A percentile compares a stretch with the other conserved stretches of the same genome.
These are phyloP conservation scores for Ogataea henricii DNA, from an alignment of 805 yeast species.

Conservation along the genomic window DNA sequence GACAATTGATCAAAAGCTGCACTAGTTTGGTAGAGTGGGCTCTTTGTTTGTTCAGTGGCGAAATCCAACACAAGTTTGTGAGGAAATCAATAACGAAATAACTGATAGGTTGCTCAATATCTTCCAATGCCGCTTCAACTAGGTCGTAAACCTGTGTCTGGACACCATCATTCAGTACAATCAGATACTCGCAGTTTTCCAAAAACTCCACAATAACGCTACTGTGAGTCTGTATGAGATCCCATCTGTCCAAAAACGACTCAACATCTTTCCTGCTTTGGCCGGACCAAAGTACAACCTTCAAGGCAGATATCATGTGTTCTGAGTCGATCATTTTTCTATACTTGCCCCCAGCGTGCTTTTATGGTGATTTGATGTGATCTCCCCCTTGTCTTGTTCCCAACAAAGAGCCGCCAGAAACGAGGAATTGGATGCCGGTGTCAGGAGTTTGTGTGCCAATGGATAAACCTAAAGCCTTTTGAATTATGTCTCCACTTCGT, in stretches of 20 bases:
- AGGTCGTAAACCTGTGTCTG: conserved; percentile 4
- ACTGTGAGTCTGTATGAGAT: conserved; percentile 9
- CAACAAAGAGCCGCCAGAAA: not conserved
- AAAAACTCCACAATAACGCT: conserved; percentile 16
- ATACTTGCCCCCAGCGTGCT: too few relatives aligned
- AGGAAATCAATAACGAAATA: conserved; percentile 18
- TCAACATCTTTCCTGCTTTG: not conserved
- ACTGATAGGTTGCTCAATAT: conserved; percentile 3
- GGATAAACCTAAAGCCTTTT: not conserved
- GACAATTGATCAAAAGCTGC: conserved; percentile 12
- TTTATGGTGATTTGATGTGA: not conserved
- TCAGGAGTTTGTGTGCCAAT: not conserved
- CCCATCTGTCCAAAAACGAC: conserved; percentile 20
- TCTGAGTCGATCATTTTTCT: too few relatives aligned
- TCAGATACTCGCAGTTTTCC: conserved; percentile 9
- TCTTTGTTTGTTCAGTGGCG: conserved; percentile 24
- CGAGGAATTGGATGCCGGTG: not conserved
- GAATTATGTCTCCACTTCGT: too few relatives aligned
- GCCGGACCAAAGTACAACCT: not conserved
- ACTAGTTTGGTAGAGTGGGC: conserved; percentile 17
- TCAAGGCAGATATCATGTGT: not conserved
- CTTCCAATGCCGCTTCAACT: conserved; percentile 1
- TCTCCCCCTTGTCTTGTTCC: not conserved
- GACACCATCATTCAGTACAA: conserved; percentile 8
- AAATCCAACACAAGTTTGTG: conserved; percentile 17